Conservation (phyloP, 345 rosid genomes). For the Dipteronia dyeriana region DNA sequence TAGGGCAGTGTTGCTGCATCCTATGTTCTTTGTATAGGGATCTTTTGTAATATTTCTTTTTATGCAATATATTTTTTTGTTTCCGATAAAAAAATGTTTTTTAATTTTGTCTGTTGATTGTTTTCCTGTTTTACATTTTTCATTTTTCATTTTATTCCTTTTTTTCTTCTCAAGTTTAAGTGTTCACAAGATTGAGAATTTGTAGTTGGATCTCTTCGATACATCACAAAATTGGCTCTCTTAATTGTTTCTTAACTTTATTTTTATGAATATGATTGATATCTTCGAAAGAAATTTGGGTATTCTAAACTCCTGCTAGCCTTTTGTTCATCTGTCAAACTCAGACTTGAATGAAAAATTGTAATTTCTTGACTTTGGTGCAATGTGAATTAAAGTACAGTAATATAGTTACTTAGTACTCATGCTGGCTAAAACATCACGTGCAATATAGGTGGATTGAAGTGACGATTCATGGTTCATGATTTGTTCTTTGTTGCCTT, state of each 20-base stretch:
- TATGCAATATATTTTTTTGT: too few relatives aligned
- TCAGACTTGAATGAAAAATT: background rate
- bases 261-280: background rate
- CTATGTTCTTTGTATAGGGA: too few relatives aligned
- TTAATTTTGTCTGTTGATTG: constrained; percentile 1
- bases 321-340: background rate
- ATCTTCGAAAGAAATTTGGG: background rate
- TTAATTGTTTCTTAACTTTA: background rate
- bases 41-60: too few relatives aligned
- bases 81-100: background rate
- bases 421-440: background rate
- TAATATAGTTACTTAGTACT: background rate
- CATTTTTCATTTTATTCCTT: background rate
- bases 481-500: background rate
- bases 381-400: background rate
- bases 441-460: background rate
- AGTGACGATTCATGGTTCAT: background rate
- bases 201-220: background rate
- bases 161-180: background rate
- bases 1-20: too few relatives aligned
- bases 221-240: background rate
- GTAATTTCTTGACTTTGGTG: background rate
- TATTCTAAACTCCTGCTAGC: background rate
- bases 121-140: background rate
- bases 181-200: background rate